Percentiles rank a stretch among this genome's conserved stretches.
These are phyloP conservation scores for Globisporangium spiculum DNA, from an alignment of 352 stramenopile species.

Conservation along the genomic window DNA sequence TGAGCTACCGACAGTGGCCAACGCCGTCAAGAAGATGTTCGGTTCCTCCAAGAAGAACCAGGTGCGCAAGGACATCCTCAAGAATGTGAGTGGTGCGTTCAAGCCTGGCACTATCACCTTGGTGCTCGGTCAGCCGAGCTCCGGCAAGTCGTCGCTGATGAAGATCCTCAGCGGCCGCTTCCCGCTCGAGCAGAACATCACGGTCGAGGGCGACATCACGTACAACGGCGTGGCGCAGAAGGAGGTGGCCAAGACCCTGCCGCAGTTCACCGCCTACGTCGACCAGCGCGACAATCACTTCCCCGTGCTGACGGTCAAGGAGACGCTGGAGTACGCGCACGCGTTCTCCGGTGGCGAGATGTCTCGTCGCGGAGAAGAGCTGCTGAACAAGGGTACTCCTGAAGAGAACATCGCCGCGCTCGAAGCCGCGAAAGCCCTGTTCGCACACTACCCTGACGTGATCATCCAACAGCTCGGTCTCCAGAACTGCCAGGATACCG, in stretches of 20 bases:
- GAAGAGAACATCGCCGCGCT: constrained; percentile 28
- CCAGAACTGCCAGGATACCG: too few relatives aligned
- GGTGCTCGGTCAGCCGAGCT: neutral
- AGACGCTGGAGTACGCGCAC: constrained; percentile 52
- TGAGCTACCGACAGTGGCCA: neutral
- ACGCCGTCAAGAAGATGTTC: neutral
- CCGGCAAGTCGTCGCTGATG: neutral
- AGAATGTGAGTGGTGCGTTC: neutral
- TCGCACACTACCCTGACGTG: too few relatives aligned
- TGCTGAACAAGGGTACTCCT: constrained; percentile 30
- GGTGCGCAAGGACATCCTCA: too few relatives aligned
- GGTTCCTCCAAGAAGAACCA: neutral
- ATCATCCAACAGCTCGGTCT: too few relatives aligned
- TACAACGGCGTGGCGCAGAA: too few relatives aligned
- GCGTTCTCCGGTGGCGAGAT: constrained; percentile 31
- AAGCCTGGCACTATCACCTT: neutral
- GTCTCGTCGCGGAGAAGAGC: neutral
- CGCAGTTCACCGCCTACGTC: constrained; percentile 27
- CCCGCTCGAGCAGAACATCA: neutral
- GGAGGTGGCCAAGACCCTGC: neutral
- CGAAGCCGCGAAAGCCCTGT: too few relatives aligned
- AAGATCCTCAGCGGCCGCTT: neutral
- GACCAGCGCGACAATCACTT: constrained; percentile 80
- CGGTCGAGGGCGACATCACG: neutral
- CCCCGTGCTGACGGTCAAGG: constrained; percentile 55